Conservation (phyloP, 2,329 filamentous ascomycete genomes). For the Triangularia setosa region DNA sequence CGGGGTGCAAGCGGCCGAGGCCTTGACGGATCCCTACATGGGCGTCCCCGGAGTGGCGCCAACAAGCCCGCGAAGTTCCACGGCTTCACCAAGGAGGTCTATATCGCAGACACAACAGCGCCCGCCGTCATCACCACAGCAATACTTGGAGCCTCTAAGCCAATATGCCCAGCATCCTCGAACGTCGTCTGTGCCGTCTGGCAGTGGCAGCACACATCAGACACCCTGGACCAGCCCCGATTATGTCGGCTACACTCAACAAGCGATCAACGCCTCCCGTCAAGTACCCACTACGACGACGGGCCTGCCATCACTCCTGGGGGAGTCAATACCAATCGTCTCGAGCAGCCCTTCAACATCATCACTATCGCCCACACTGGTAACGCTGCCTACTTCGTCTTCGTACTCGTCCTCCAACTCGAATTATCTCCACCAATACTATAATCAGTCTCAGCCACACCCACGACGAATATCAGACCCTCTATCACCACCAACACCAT, state of each 20-base stretch:
- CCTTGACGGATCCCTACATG: slow-evolving; percentile 24
- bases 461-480: neutral
- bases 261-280: slow-evolving; percentile 13
- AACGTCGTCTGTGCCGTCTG: slow-evolving; percentile 1
- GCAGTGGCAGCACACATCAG: slow-evolving; percentile 4
- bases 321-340: slow-evolving; percentile 19
- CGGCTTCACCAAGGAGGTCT: slow-evolving; percentile 10
- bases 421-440: neutral
- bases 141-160: neutral
- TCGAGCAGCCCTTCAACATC: neutral
- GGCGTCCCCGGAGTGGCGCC: slow-evolving; percentile 1
- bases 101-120: neutral
- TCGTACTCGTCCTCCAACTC: neutral
- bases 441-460: neutral
- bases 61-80: neutral
- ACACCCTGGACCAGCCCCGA: slow-evolving; percentile 19
- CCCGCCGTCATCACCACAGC: slow-evolving; percentile 1
- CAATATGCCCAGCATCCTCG: neutral
- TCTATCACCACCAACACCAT: neutral
- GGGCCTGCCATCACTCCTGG: slow-evolving; percentile 24
- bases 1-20: slow-evolving; percentile 26
- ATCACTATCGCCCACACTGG: neutral
- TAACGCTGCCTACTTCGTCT: neutral
- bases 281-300: slow-evolving; percentile 8
- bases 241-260: slow-evolving; percentile 23